Evolutionary conservation across 2,329 filamentous ascomycete genomes (phyloP), one percentile per base, ranked within the genome.

Genomic region (Chaetomiaceae sp.): DNA sequence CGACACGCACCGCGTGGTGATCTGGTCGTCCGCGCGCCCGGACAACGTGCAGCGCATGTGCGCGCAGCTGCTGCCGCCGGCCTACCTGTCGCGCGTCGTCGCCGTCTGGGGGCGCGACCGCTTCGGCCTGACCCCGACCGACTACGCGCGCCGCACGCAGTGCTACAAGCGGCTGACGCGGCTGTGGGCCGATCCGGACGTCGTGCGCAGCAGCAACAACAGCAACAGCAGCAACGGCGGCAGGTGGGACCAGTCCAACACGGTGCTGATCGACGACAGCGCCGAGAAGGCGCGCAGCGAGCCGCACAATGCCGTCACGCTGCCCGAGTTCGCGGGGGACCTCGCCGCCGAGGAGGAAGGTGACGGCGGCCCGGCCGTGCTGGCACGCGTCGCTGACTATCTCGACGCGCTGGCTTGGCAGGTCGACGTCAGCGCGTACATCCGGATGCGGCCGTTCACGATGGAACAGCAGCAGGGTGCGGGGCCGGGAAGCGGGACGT

Each of bases 231-330:
- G n/a, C n/a, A n/a, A n/a, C n/a, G n/a, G n/a, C n/a, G n/a, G 59
- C 12, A 57, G 63, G 11, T 97, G 89, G 85, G 76, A 82, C 57
- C 89, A 95, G 67, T 75, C 75, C 41, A 95, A 97, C 64, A 97
- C 93, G 0, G 75, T 97, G 6, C 73, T 98, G 20, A 81, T 97
- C 32, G 93, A 98, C 57, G 93, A 97, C 66, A 87, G 83, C 24
- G 58, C 67, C 1, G 75, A 90, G 59, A 98, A 97, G 70, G 90
- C 84, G 1, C 74, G 79, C 20, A 83, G 77, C 45, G 88, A 98
- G 64, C 93, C 93, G 1, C 78, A 79, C 67, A 97, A 97, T 58
- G 74, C 93, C 18, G 67, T 97, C 9, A 72, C 82, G 54, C 75
- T 97, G 18, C 86, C 89, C 1, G 88, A 94, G 65, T 96, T 93